A percentile compares a stretch with the other conserved stretches of the same genome.
Conservation (phyloP, 495 filamentous ascomycete genomes). For the Penicillium coffeae region DNA sequence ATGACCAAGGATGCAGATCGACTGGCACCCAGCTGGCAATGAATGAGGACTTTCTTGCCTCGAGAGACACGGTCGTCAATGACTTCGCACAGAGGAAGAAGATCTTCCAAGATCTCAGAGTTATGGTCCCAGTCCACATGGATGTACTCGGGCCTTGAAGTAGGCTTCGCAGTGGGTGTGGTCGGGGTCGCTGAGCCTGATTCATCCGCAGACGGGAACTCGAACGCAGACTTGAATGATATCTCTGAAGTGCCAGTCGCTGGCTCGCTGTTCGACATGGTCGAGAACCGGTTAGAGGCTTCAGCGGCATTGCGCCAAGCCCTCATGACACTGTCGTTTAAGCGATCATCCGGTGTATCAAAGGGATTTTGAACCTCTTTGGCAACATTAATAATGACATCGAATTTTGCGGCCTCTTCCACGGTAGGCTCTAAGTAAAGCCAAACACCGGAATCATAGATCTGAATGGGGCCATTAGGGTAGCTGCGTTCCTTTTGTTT, state of each 20-base stretch:
- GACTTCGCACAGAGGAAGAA: slow-evolving; percentile 77
- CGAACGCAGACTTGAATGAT: slow-evolving; percentile 71
- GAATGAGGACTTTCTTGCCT: slow-evolving; percentile 84
- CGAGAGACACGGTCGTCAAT: slow-evolving; percentile 75
- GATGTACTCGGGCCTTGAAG: slow-evolving; percentile 78
- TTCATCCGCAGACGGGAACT: slow-evolving; percentile 34
- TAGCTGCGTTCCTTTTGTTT: slow-evolving; percentile 67
- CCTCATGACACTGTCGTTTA: slow-evolving; percentile 38
- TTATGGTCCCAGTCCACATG: slow-evolving; percentile 98
- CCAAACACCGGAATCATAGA: slow-evolving; percentile 89
- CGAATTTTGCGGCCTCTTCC: slow-evolving; percentile 80
- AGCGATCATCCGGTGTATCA: slow-evolving; percentile 29
- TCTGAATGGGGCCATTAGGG: slow-evolving; percentile 85
- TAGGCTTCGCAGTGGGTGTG: slow-evolving; percentile 27
- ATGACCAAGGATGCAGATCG: slow-evolving; percentile 96
- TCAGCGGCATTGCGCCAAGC: slow-evolving; percentile 35
- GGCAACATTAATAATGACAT: slow-evolving; percentile 93
- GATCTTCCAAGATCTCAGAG: slow-evolving; percentile 85
- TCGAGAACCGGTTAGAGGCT: slow-evolving; percentile 38
- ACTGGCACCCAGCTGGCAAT: slow-evolving; percentile 95
- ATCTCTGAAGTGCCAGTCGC: slow-evolving; percentile 65
- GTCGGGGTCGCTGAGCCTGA: slow-evolving; percentile 52
- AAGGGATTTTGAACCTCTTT: slow-evolving; percentile 93
- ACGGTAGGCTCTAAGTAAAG: slow-evolving; percentile 87
- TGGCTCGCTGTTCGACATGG: slow-evolving; percentile 44